Base-by-base conservation (phyloP, 2,329 filamentous ascomycete species). In the Beauveria scarabaeidicola region DNA sequence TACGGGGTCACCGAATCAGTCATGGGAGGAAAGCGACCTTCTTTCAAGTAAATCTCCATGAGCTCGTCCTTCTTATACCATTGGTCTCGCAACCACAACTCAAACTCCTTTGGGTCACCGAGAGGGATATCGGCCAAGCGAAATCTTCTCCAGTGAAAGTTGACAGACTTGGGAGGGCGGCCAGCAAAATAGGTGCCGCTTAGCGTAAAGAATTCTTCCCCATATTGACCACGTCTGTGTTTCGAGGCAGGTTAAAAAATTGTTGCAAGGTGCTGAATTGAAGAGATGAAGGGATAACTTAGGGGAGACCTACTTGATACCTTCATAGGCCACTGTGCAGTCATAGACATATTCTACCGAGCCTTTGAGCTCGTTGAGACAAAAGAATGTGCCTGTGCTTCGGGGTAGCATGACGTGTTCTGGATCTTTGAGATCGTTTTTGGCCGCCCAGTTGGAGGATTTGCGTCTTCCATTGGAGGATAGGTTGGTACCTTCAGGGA, bases 291-390 rank as follows among this genome's bases (percentile, higher is more conserved):
- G 7, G 38, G 8, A 7, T 9, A 25, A 15, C 1, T 55, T 6
- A 13, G 32, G 11, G 2, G 25, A 17, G 13, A 87, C 90, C 80
- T 82, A 93, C 87, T 90, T 89, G 47, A 96, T 84, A 15, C 94
- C 93, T 73, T 97, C 93, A 69, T 99, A 99, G 5, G 91, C 92
- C 60, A 99, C 87, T 0, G 94, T 97, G 73, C 92, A 97, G 73
- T 96, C 91, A 67, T 96, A 96, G 1, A 96, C 78, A 75, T 90
- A 95, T 11, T 94, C 88, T 0, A 92, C 84, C 0, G 86, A 87
- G 9, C 81, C 83, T 66, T 84, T 83, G 15, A 96, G 76, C 71
- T 95, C 86, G 63, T 86, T 86, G 47, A 96, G 74, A 66, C 89
- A 92, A 68, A 91, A 95, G 64, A 83, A 88, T 63, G 89, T 82